Evolutionary conservation across 1,284 basidiomycete species (phyloP), one percentile per base, ranked within the genome.

Genomic region (Naganishia liquefaciens): DNA sequence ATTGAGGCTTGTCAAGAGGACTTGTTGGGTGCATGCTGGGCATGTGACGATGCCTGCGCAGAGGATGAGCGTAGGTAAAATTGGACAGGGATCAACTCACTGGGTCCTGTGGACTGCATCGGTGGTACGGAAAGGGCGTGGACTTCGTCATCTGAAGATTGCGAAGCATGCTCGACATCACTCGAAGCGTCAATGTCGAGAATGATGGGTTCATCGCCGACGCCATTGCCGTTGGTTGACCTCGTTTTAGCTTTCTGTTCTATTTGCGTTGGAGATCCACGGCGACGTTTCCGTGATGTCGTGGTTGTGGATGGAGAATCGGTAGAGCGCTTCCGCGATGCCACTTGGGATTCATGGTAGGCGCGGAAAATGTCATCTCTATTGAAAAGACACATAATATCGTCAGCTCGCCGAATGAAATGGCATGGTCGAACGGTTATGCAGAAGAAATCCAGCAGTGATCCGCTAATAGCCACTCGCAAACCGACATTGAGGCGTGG

Each of bases 1-100:
- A 0, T 74, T 73, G 52, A 79, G 77, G 5, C 70, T 63, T 6
- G 73, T 67, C 13, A 77, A 75, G 5, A 74, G 67, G 63, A 78
- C 60, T 2, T 52, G 51, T 1, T 72, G 73, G 4, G 64, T 65
- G 64, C 77, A 79, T 7, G 78, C 62, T 1, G 77, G 77, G 62
- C 77, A 79, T 1, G 72, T 64, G 0, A 71, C 74, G 46, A 73
- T 72, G 57, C 75, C 76, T 78, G 10, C 21, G 3, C 19, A 33
- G 7, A 13, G 19, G 25, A 17, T 15, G 2, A 51, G 33, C 13
- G 10, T 9, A 13, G 33, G 33, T 13, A 7, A 37, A 7, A 2
- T 7, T 7, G 13, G 13, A 13, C 33, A 37, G 9, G 7, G 9
- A 9, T 44, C 9, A 7, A 19, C 43, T 19, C 13, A 44, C 43